Percentiles rank a stretch among this genome's conserved stretches.
These are phyloP conservation scores for Cucurbita moschata DNA, from an alignment of 306 rosid genomes.

Conservation along the genomic window DNA sequence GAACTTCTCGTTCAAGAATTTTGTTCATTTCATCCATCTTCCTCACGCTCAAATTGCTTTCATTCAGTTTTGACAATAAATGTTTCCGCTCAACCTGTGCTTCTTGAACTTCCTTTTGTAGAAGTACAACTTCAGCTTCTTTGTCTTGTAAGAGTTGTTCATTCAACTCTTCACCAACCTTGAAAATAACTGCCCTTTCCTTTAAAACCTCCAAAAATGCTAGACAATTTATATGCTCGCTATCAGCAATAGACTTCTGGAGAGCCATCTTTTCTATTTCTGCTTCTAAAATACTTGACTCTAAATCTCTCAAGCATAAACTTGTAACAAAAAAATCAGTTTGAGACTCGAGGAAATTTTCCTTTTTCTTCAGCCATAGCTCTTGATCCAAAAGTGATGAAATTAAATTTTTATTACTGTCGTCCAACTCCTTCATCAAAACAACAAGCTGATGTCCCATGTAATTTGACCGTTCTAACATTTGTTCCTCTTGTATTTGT, in stretches of 20 bases:
- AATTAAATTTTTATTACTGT: constrained; percentile 31
- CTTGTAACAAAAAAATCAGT: constrained; percentile 40
- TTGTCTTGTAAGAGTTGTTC: constrained; percentile 29
- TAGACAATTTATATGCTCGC: constrained; percentile 18
- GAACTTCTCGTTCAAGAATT: constrained; percentile 30
- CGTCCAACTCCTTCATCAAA: constrained; percentile 60
- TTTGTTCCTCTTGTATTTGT: constrained; percentile 71
- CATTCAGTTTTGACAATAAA: constrained; percentile 26
- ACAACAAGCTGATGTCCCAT: constrained; percentile 67
- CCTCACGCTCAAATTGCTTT: constrained; percentile 19
- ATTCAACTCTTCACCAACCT: constrained; percentile 37
- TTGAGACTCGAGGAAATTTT: constrained; percentile 34
- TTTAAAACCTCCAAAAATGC: constrained; percentile 35
- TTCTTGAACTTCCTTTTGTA: constrained; percentile 25
- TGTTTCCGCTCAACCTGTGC: constrained; percentile 24
- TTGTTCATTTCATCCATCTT: constrained; percentile 32
- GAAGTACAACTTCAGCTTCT: constrained; percentile 33
- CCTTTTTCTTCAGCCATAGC: constrained; percentile 32
- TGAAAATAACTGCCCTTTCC: constrained; percentile 29
- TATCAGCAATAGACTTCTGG: constrained; percentile 31
- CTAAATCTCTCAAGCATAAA: constrained; percentile 51
- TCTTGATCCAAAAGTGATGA: constrained; percentile 52
- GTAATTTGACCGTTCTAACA: constrained; percentile 66
- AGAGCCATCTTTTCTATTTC: constrained; percentile 31
- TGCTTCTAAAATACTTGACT: constrained; percentile 43